These are phyloP conservation scores for Mycosphaerella sp. DNA, from an alignment of 2,329 filamentous ascomycete genomes.

Conservation along the genomic window DNA sequence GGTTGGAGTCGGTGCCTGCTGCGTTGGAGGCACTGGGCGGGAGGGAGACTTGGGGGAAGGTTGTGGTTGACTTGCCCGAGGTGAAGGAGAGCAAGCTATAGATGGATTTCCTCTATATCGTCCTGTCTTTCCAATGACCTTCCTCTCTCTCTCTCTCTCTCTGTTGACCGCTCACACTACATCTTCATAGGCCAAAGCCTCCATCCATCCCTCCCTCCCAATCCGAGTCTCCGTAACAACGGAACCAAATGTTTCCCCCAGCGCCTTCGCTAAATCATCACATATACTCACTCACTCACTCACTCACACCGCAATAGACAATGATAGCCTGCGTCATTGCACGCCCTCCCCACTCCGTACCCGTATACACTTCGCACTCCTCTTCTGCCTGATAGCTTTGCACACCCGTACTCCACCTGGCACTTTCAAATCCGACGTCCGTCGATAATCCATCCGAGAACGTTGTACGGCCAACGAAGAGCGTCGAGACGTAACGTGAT, in stretches of 20 bases:
- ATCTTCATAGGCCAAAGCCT: neutral
- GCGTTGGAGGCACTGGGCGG: slow-evolving; percentile 72
- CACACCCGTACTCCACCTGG: slow-evolving; percentile 24
- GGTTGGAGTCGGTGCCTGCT: slow-evolving; percentile 69
- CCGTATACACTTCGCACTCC: slow-evolving; percentile 17
- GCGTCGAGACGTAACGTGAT: slow-evolving; percentile 17
- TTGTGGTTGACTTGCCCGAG: slow-evolving; percentile 79
- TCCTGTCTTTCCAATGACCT: neutral
- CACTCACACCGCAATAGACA: neutral
- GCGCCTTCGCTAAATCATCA: slow-evolving; percentile 15
- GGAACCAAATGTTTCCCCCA: neutral
- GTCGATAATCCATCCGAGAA: slow-evolving; percentile 17
- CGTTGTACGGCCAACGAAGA: slow-evolving; percentile 20
- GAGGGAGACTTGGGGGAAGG: slow-evolving; percentile 90
- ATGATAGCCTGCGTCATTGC: neutral
- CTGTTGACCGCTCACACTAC: neutral
- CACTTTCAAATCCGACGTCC: slow-evolving; percentile 23
- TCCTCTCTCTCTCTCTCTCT: no score
- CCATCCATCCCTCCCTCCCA: neutral
- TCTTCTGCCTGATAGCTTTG: slow-evolving; percentile 25
- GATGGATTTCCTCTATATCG: neutral
- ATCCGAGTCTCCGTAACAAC: neutral
- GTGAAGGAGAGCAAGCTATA: slow-evolving; percentile 45
- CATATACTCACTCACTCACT: no score
- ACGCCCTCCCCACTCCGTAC: slow-evolving; percentile 18